phyloP scores from a whole-genome alignment of 2,329 filamentous ascomycete genomes.

The Westerdykella ornata region DNA sequence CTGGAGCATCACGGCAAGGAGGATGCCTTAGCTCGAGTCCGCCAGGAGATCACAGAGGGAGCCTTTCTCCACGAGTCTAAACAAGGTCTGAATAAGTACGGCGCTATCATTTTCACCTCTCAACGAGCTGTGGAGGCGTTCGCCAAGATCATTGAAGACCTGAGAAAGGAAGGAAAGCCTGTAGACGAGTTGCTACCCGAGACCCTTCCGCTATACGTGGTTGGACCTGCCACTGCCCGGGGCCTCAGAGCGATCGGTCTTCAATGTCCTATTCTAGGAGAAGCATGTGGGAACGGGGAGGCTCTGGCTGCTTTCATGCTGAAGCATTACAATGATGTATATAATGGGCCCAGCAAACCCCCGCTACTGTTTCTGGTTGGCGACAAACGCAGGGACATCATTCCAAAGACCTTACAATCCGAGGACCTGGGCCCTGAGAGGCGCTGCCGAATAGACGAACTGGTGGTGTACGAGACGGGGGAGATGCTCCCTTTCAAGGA shows the following conservation, averaged over 20 bases:
- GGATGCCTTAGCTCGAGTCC: conserved; percentile 51
- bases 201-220: conserved; percentile 64
- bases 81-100: conserved; percentile 47
- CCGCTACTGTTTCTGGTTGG: conserved; percentile 82
- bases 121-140: conserved; percentile 80
- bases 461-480: conserved; percentile 79
- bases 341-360: conserved; percentile 42
- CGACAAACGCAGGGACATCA: conserved; percentile 82
- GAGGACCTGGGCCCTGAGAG: conserved; percentile 42
- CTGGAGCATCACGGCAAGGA: conserved; percentile 63
- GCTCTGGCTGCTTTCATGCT: conserved; percentile 72
- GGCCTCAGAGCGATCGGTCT: conserved; percentile 54
- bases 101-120: conserved; percentile 77
- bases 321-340: conserved; percentile 58
- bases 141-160: conserved; percentile 53
- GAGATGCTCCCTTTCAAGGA: conserved; percentile 71
- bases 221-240: conserved; percentile 73
- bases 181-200: conserved; percentile 36
- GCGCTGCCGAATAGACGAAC: conserved; percentile 64
- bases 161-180: conserved; percentile 34
- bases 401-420: conserved; percentile 71
- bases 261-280: conserved; percentile 60
- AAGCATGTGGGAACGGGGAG: conserved; percentile 79
- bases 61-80: conserved; percentile 29
- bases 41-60: conserved; percentile 44